A percentile compares a stretch with the other conserved stretches of the same genome.
phyloP scores from a whole-genome alignment of 148 eudicot species.

The Linanthus parryae region DNA sequence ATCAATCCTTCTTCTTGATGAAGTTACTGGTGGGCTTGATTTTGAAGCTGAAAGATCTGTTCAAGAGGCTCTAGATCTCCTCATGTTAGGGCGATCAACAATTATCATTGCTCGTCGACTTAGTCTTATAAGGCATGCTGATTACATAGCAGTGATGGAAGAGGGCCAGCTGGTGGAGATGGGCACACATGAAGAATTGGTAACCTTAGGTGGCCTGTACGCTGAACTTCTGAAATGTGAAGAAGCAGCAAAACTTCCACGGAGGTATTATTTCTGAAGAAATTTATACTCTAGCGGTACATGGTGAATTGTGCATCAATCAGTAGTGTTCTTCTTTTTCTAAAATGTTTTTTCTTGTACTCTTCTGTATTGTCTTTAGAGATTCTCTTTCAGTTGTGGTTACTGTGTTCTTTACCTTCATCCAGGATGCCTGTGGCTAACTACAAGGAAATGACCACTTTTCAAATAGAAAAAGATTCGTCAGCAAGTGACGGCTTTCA shows the following conservation, averaged over 20 bases:
- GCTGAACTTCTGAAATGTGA: slow-evolving; percentile 96
- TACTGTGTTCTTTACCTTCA: not conserved
- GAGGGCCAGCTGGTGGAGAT: slow-evolving; percentile 99
- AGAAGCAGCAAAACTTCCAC: slow-evolving; percentile 97
- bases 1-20: slow-evolving; percentile 90
- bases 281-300: slow-evolving; percentile 8
- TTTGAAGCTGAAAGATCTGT: slow-evolving; percentile 98
- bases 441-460: slow-evolving; percentile 55
- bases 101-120: slow-evolving; percentile 93
- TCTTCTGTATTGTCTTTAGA: not conserved
- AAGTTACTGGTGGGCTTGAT: slow-evolving; percentile 99
- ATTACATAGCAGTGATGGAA: slow-evolving; percentile 98
- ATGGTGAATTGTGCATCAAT: not conserved
- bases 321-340: not conserved
- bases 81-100: slow-evolving; percentile 93
- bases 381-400: too few relatives aligned
- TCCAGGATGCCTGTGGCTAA: slow-evolving; percentile 80
- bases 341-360: not conserved
- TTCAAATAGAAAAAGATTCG: slow-evolving; percentile 75
- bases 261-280: slow-evolving; percentile 46
- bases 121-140: slow-evolving; percentile 89
- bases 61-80: slow-evolving; percentile 86
- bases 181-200: slow-evolving; percentile 94
- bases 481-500: slow-evolving; percentile 60
- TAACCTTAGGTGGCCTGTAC: slow-evolving; percentile 83